Evolutionary conservation across 192 early-diverging fungal species (phyloP).

Genomic region (Backusella tuberculispora): DNA sequence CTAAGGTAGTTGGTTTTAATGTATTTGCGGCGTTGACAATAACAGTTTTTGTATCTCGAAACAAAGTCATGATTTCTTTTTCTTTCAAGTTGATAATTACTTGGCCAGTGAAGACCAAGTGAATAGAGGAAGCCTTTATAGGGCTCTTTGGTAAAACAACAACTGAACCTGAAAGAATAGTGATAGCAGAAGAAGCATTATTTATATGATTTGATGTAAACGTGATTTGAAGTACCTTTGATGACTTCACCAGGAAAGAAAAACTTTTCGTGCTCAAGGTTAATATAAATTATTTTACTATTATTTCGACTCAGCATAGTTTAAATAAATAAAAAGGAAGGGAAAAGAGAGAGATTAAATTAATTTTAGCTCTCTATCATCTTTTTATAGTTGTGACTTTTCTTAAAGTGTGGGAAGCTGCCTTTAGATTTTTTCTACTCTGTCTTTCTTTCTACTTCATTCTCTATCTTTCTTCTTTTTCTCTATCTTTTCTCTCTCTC

Average conservation of each 20-base stretch:
- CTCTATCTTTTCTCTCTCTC: background rate
- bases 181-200: background rate
- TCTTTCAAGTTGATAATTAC: slow-evolving; percentile 36
- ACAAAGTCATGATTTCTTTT: slow-evolving; percentile 32
- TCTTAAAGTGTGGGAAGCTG: background rate
- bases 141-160: slow-evolving; percentile 32
- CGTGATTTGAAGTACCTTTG: slow-evolving; percentile 28
- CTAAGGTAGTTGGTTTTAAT: slow-evolving; percentile 22
- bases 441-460: background rate
- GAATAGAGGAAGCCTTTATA: slow-evolving; percentile 33
- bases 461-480: background rate
- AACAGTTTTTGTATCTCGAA: slow-evolving; percentile 27
- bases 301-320: slow-evolving; percentile 21
- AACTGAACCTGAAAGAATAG: slow-evolving; percentile 28
- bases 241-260: slow-evolving; percentile 45
- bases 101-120: slow-evolving; percentile 38
- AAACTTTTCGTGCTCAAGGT: slow-evolving; percentile 41
- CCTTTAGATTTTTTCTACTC: background rate
- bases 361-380: background rate
- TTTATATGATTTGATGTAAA: too few relatives aligned
- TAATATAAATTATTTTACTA: slow-evolving; percentile 34
- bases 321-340: background rate
- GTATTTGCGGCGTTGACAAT: background rate
- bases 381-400: slow-evolving; percentile 3
- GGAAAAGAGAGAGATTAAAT: background rate